Base-by-base conservation (phyloP, 106 monocot species). In the Agapanthus africanus region DNA sequence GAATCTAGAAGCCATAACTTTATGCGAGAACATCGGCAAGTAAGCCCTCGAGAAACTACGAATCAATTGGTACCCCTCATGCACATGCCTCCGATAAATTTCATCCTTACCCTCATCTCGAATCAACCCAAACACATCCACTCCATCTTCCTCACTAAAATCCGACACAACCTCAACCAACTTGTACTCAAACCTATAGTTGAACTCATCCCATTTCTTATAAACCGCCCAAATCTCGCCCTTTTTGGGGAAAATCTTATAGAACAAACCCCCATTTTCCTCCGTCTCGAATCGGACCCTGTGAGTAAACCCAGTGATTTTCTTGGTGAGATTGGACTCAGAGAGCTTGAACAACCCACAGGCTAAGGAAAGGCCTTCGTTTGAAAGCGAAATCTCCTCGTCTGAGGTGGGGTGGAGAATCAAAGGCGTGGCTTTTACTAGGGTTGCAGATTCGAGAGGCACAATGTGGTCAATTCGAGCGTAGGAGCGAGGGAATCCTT, bases 201-300 rank as follows among this genome's bases (percentile, higher is more conserved):
- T 18, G 4, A 11, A 31, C 38, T 41, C 71, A 21, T 39, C 26
- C 4, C 11, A 68, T 1, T 68, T 11, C 22, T 11, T 40, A 21
- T 75, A 68, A 2, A 75, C 23, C 13, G 75, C 75, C 75, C 75
- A 75, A 59, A 75, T 35, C 59, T 75, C 75, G 0, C 68, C 68
- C 10, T 59, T 42, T 14, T 16, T 67, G 0, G 75, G 75, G 40
- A 56, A 68, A 57, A 75, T 42, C 67, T 23, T 42, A 42, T 57
- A 75, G 0, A 50, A 73, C 11, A 3, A n/a, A 7, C 41, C 30
- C n/a, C n/a, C n/a, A n/a, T n/a, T n/a, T n/a, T n/a, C n/a, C 15
- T 36, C 52, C 1, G 16, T 7, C 0, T 71, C 54, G 19, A 7
- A 33, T 7, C 2, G 4, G 10, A 46, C 42, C 6, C 22, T 32